Base-by-base conservation (phyloP, 1,284 basidiomycete species). In the Mrakiaceae sp. region DNA sequence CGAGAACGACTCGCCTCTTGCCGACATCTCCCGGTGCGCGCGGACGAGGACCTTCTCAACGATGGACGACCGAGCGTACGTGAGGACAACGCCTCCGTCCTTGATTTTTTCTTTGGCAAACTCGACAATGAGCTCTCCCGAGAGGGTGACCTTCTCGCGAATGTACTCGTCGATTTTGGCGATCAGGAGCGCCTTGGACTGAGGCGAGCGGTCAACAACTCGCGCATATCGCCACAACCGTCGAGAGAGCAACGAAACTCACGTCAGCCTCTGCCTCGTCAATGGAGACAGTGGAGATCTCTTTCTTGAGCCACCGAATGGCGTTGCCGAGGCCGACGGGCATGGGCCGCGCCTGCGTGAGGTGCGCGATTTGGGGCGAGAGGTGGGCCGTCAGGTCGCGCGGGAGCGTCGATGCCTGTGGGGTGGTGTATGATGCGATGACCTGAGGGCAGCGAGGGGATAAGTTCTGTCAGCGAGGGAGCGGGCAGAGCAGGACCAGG, bases 321-420 rank as follows among this genome's bases (percentile, higher is more conserved):
- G 92, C 92, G 72, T 94, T 94, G 0, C 90, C 92, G 84, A 93
- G 91, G 42, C 90, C 90, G n/a, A 91, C 85, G n/a, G 89, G 88
- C 85, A 94, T 87, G 0, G 90, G 88, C 61, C 93, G 80, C 43
- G 89, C 87, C 63, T 87, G 83, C 14, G 92, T 89, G 14, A 95
- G 82, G 76, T 93, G 87, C 42, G 84, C 87, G 70, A 96, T 95
- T 81, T 96, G 93, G 14, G 90, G 88, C 5, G 89, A 90, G 49
- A 93, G 80, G 76, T 91, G 84, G 10, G 87, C 87, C 82, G 88
- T 88, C 52, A 93, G 81, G 78, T 93, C 88, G 64, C 90, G 82
- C 8, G 89, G 88, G 46, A 93, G 83, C 0, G 88, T 90, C 64
- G 83, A 90, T 70, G 90, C 85, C 3, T 83, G 81, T 10, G 90